Percentiles rank a stretch among this genome's conserved stretches.
Conservation (phyloP, 2,329 filamentous ascomycete species). For the Aspergillus sp. region DNA sequence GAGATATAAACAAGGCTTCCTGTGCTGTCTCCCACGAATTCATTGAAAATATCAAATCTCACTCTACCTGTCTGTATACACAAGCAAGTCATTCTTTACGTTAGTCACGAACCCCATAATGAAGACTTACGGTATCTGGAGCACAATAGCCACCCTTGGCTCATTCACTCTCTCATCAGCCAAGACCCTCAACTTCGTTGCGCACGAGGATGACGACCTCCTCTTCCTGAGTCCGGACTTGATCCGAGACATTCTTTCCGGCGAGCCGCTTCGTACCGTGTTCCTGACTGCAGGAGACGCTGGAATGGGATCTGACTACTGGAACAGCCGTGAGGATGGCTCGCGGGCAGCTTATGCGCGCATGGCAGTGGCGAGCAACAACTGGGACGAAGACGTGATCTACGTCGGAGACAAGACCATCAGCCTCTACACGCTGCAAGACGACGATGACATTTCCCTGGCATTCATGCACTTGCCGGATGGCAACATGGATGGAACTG, state of each 20-base stretch:
- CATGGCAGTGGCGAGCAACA: constrained; percentile 15
- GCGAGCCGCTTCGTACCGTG: constrained; percentile 17
- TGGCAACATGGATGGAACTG: constrained; percentile 15
- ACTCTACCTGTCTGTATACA: not conserved
- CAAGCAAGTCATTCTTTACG: not conserved
- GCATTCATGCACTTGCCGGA: constrained; percentile 20
- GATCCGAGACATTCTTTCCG: constrained; percentile 14
- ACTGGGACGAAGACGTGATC: constrained; percentile 15
- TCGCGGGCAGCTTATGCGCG: constrained; percentile 16
- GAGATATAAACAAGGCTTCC: not conserved
- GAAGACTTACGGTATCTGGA: not conserved
- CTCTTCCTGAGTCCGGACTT: constrained; percentile 22
- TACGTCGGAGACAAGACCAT: constrained; percentile 12
- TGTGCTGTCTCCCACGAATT: not conserved
- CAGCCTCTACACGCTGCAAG: constrained; percentile 12
- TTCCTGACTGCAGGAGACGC: constrained; percentile 24
- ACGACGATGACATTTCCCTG: constrained; percentile 13
- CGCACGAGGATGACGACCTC: constrained; percentile 24
- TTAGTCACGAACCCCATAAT: not conserved
- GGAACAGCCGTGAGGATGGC: constrained; percentile 16
- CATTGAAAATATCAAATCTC: not conserved
- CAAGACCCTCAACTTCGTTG: constrained; percentile 23
- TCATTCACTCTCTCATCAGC: not conserved
- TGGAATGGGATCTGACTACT: constrained; percentile 16
- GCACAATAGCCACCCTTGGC: not conserved